Percentiles rank a stretch among this genome's conserved stretches.
Conservation (phyloP, 352 stramenopile species). For the Phytophthora agathidicida region DNA sequence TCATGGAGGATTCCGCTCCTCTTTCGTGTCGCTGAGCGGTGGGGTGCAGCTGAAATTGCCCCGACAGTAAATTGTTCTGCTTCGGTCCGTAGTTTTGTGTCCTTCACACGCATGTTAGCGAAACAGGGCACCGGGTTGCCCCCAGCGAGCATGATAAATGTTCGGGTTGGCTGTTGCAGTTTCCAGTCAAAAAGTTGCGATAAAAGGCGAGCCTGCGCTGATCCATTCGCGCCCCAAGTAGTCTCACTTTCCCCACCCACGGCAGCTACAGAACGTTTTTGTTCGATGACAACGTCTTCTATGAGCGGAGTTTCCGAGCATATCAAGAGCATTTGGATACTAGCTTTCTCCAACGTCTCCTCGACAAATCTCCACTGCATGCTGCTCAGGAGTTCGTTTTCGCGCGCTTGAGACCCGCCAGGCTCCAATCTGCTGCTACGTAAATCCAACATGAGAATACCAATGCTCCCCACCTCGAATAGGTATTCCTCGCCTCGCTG, state of each 20-base stretch:
- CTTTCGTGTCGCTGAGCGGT: slow-evolving; percentile 1
- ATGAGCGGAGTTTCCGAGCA: slow-evolving; percentile 61
- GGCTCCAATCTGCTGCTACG: slow-evolving; percentile 56
- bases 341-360: slow-evolving; percentile 36
- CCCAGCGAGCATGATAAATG: slow-evolving; percentile 56
- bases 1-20: slow-evolving; percentile 37
- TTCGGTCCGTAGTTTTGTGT: slow-evolving; percentile 52
- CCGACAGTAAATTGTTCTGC: slow-evolving; percentile 51
- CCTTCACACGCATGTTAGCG: slow-evolving; percentile 46
- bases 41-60: slow-evolving; percentile 30
- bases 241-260: slow-evolving; percentile 29
- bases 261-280: neutral
- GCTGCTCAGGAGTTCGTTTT: slow-evolving; percentile 63
- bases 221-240: slow-evolving; percentile 45
- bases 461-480: slow-evolving; percentile 46
- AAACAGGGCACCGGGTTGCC: slow-evolving; percentile 41
- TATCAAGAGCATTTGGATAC: slow-evolving; percentile 47
- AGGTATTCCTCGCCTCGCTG: slow-evolving; percentile 71
- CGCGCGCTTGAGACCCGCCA: slow-evolving; percentile 58
- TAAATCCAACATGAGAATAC: slow-evolving; percentile 69
- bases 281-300: slow-evolving; percentile 26
- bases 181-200: slow-evolving; percentile 77
- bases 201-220: slow-evolving; percentile 52
- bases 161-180: slow-evolving; percentile 45
- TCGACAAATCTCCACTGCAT: slow-evolving; percentile 71